Evolutionary conservation across 352 stramenopile genomes (phyloP).

Genomic region (Nannochloropsis limnetica): DNA sequence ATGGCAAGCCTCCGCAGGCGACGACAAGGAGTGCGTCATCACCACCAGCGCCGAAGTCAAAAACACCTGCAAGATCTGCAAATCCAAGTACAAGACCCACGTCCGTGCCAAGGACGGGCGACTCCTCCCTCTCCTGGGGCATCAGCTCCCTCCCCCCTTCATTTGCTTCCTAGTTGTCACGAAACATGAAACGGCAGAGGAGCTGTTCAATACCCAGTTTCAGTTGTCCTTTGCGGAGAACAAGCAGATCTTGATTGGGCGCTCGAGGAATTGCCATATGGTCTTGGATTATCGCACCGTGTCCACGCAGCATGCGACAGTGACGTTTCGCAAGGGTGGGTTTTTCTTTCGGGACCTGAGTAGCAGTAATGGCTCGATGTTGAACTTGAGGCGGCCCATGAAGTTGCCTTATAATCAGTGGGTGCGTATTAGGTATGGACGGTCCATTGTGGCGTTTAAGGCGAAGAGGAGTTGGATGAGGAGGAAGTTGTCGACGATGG

Average conservation of each 20-base stretch:
- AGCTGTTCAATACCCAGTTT: conserved; percentile 77
- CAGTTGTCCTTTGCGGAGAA: conserved; percentile 78
- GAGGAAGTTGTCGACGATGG: background rate
- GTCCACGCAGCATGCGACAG: conserved; percentile 76
- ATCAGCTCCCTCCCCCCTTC: conserved; percentile 72
- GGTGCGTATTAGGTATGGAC: conserved; percentile 5
- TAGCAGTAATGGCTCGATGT: conserved; percentile 75
- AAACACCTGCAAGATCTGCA: conserved; percentile 71
- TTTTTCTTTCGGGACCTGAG: conserved; percentile 77
- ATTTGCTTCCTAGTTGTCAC: conserved; percentile 79
- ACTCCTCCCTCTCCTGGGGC: conserved; percentile 70
- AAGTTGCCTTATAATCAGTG: conserved; percentile 57
- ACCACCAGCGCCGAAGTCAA: conserved; percentile 67
- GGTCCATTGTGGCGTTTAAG: conserved; percentile 9
- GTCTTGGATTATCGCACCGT: conserved; percentile 79
- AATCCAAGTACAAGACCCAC: conserved; percentile 75
- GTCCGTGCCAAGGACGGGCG: conserved; percentile 72
- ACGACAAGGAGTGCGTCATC: conserved; percentile 72
- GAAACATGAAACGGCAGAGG: conserved; percentile 61
- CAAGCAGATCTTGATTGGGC: conserved; percentile 73
- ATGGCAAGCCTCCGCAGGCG: conserved; percentile 65
- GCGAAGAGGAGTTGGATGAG: background rate
- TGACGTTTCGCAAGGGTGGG: conserved; percentile 70
- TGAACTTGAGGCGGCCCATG: conserved; percentile 73
- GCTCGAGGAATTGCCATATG: conserved; percentile 76